Evolutionary conservation across 2,329 filamentous ascomycete genomes (phyloP).

Genomic region (Calcarisporium arbuscula): DNA sequence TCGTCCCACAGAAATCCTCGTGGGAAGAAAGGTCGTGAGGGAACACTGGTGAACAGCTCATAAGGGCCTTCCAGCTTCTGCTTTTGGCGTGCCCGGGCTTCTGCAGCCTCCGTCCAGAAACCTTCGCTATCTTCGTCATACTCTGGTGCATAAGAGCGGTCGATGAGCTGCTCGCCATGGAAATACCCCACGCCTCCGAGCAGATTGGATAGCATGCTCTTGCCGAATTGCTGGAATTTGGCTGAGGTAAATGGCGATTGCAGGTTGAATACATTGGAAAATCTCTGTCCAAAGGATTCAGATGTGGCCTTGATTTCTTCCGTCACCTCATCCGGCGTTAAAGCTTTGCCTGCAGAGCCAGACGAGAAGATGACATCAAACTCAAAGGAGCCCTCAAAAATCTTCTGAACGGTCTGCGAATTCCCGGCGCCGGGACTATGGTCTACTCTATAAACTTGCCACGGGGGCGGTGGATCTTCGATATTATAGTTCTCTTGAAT

Average conservation of each 20-base stretch:
- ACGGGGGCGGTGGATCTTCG: constrained; percentile 73
- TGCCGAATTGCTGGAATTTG: constrained; percentile 73
- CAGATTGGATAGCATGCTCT: constrained; percentile 89
- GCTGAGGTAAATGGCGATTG: constrained; percentile 68
- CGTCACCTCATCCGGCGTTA: constrained; percentile 59
- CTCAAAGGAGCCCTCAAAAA: constrained; percentile 83
- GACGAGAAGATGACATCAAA: constrained; percentile 92
- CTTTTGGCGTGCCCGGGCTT: constrained; percentile 62
- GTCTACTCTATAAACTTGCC: constrained; percentile 74
- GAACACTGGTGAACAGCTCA: constrained; percentile 85
- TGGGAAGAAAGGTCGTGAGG: constrained; percentile 92
- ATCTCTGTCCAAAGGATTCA: constrained; percentile 66
- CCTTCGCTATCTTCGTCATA: constrained; percentile 94
- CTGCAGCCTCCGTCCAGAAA: constrained; percentile 89
- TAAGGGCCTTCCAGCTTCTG: constrained; percentile 73
- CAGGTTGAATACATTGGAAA: constrained; percentile 58
- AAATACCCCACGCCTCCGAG: constrained; percentile 95
- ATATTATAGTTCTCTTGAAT: constrained; percentile 41
- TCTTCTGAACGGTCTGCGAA: constrained; percentile 81
- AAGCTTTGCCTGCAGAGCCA: constrained; percentile 52
- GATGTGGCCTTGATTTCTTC: constrained; percentile 61
- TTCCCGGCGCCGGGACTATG: constrained; percentile 69
- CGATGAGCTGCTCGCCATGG: constrained; percentile 79
- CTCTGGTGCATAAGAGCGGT: constrained; percentile 84
- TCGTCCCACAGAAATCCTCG: constrained; percentile 97